Percentiles rank a stretch among this genome's conserved stretches.
Conservation (phyloP, 177 flowering plant genomes). For the Vitis hybrid region DNA sequence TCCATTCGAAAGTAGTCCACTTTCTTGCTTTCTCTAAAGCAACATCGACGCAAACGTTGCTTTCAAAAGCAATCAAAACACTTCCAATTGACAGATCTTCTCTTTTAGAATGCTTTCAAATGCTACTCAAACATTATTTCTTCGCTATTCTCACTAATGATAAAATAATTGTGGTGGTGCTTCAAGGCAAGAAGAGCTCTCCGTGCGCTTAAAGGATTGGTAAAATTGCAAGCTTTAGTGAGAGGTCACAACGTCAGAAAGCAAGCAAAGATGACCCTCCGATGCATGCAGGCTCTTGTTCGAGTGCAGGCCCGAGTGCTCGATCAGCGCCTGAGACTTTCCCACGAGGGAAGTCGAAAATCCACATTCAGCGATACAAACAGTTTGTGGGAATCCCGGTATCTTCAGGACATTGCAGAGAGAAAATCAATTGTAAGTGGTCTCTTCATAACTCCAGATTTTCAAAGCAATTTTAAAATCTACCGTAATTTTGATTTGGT, state of each 20-base stretch:
- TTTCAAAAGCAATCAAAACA: too few species aligned
- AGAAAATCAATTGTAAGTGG: conserved; percentile 39
- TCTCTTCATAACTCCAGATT: too few species aligned
- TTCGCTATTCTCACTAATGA: too few species aligned
- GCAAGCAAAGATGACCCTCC: conserved; percentile 48
- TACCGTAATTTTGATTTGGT: too few species aligned
- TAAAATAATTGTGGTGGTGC: too few species aligned
- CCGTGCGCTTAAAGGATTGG: conserved; percentile 57
- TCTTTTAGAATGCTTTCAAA: too few species aligned
- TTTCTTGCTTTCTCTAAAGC: too few species aligned
- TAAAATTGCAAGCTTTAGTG: conserved; percentile 58
- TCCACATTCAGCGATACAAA: conserved; percentile 20
- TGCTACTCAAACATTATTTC: too few species aligned
- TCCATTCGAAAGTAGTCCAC: too few species aligned
- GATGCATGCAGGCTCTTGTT: conserved; percentile 51
- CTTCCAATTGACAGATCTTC: too few species aligned
- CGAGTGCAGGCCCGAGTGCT: conserved; percentile 48
- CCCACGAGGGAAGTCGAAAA: conserved; percentile 24
- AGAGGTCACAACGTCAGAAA: conserved; percentile 57
- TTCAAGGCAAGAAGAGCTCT: conserved; percentile 63
- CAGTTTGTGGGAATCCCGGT: conserved; percentile 27
- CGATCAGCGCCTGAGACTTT: conserved; percentile 38
- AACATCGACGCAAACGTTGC: background rate
- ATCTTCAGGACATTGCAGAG: conserved; percentile 42
- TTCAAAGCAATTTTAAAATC: too few species aligned